A percentile compares a stretch with the other conserved stretches of the same genome.
Evolutionary conservation across 2,329 filamentous ascomycete species (phyloP).

Genomic region (Didymosphaeria variabile): DNA sequence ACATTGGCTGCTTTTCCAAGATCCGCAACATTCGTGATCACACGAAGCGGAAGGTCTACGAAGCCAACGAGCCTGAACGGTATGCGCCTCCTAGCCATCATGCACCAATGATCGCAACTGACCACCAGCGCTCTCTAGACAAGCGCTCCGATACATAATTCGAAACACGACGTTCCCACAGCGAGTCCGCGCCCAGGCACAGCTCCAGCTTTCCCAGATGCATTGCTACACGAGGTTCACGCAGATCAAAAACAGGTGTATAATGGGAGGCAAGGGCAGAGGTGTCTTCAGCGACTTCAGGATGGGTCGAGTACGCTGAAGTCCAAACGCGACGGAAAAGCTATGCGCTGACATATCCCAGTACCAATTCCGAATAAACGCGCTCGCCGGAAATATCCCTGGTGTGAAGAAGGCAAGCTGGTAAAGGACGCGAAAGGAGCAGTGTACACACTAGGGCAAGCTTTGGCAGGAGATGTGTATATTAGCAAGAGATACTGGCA

Average conservation of each 20-base stretch:
- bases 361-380: constrained; percentile 94
- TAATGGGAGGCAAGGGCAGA: constrained; percentile 86
- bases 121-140: constrained; percentile 61
- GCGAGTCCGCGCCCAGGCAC: constrained; percentile 86
- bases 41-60: constrained; percentile 94
- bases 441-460: neutral
- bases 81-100: constrained; percentile 52
- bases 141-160: constrained; percentile 84
- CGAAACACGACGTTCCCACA: constrained; percentile 88
- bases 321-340: too few relatives aligned
- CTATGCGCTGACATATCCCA: constrained; percentile 52
- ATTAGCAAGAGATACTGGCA: constrained; percentile 32
- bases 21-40: constrained; percentile 90
- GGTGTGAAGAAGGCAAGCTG: constrained; percentile 97
- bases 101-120: constrained; percentile 12
- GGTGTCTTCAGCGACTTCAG: constrained; percentile 95
- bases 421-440: constrained; percentile 60
- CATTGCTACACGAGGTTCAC: constrained; percentile 93
- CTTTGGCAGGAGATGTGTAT: constrained; percentile 29
- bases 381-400: constrained; percentile 82
- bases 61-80: constrained; percentile 87
- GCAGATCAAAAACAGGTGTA: constrained; percentile 93
- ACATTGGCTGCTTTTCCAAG: constrained; percentile 88
- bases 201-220: constrained; percentile 93
- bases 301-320: constrained; percentile 78